Evolutionary conservation across 306 rosid species (phyloP).

Genomic region (Pyrus bretschneideri): DNA sequence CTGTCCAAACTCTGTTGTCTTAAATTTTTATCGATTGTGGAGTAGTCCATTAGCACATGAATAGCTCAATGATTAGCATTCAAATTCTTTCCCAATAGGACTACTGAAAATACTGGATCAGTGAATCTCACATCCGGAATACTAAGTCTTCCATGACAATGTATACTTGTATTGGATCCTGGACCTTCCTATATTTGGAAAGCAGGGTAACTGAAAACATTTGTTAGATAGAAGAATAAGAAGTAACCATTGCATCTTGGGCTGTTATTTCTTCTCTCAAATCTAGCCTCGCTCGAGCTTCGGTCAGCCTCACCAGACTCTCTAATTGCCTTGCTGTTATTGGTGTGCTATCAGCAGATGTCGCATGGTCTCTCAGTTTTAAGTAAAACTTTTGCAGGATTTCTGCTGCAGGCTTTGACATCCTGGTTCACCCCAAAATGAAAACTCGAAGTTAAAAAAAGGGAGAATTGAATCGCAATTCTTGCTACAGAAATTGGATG

Average conservation of each 20-base stretch:
- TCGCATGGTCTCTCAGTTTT: constrained; percentile 63
- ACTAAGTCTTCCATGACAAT: not conserved
- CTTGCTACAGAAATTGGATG: constrained; percentile 15
- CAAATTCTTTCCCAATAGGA: not conserved
- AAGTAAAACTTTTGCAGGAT: constrained; percentile 85
- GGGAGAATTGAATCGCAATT: constrained; percentile 1
- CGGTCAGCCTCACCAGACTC: constrained; percentile 91
- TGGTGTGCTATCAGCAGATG: constrained; percentile 86
- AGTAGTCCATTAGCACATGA: not conserved
- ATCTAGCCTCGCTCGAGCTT: constrained; percentile 90
- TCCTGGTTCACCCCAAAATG: constrained; percentile 38
- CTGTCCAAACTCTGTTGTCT: constrained; percentile 12
- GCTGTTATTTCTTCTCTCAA: constrained; percentile 79
- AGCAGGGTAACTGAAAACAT: not conserved
- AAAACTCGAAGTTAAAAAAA: not conserved
- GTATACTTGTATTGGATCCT: no score
- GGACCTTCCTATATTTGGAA: not conserved
- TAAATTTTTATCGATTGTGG: not conserved
- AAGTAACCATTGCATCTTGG: constrained; percentile 81
- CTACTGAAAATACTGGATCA: not conserved
- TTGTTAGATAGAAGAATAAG: not conserved
- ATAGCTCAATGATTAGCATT: not conserved
- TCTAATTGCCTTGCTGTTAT: constrained; percentile 95
- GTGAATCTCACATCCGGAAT: not conserved
- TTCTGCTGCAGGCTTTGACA: constrained; percentile 83